Base-by-base conservation (phyloP, 2,329 filamentous ascomycete species). In the Zymoseptoria pseudotritici region DNA sequence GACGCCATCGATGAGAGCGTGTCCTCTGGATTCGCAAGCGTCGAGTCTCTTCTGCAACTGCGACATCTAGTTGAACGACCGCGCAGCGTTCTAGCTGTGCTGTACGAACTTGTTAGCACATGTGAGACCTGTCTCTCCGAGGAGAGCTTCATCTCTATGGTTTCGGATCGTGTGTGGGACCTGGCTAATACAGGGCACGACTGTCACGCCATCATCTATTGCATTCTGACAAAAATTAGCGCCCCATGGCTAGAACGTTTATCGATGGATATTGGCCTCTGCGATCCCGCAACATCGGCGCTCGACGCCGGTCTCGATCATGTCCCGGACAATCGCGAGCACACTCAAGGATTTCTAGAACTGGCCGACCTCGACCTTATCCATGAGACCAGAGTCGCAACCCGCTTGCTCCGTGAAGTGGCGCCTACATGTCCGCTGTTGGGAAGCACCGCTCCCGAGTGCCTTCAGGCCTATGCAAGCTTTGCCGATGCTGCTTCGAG, bases 21-120 rank as follows among this genome's bases (percentile, higher is more conserved):
- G 2, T 71, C 73, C 10, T 66, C 64, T 13, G 63, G 68, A 11
- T 62, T 71, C 10, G 42, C 60, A 7, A 57, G 56, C 1, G 65
- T 76, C 6, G 60, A 60, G 24, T 76, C 75, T 2, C 22, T 78
- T 4, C 65, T 80, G 1, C 74, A 78, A 60, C 67, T 80, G 1
- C 74, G 79, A 59, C 59, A 68, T 4, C 60, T 75, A 1, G 72
- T 78, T 49, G 57, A 70, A 75, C 56, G 80, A 76, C 70, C 81
- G 17, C 21, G 31, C 3, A 58, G 57, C 8, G 50, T 72, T n/a
- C 53, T 72, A n/a, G 17, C 50, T 10, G 29, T 68, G 11, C 29
- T 71, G 3, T 26, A 49, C 10, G 22, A 50, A 1, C 54, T 70
- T 21, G 31, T 55, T 19, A 58, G 58, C 7, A 22, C 22, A 9